These are phyloP conservation scores for Alternaria triticimaculans DNA, from an alignment of 2,329 filamentous ascomycete genomes.

Conservation along the genomic window DNA sequence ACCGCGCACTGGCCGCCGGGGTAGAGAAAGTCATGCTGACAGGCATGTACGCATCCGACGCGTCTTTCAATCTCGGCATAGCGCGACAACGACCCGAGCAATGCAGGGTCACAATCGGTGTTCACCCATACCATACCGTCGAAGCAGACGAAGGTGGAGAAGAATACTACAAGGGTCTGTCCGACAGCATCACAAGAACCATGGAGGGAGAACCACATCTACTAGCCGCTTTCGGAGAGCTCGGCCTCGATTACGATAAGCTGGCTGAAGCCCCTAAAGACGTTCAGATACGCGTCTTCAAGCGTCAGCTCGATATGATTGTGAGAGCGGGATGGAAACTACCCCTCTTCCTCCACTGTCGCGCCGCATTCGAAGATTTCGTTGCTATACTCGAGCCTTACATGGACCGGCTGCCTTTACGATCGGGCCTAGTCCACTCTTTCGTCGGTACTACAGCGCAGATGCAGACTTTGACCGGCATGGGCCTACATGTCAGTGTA, in stretches of 20 bases:
- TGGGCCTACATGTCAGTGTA: constrained; percentile 57
- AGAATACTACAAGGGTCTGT: constrained; percentile 36
- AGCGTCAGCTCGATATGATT: constrained; percentile 52
- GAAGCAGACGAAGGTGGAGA: constrained; percentile 49
- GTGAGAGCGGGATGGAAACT: constrained; percentile 42
- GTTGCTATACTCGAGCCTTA: constrained; percentile 52
- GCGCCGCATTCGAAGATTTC: constrained; percentile 55
- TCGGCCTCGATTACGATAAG: constrained; percentile 60
- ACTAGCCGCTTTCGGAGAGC: constrained; percentile 57
- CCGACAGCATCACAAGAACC: constrained; percentile 26
- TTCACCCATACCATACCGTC: constrained; percentile 59
- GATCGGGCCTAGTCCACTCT: constrained; percentile 48
- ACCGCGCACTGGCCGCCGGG: constrained; percentile 37
- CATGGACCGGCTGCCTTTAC: constrained; percentile 43
- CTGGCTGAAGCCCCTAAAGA: constrained; percentile 53
- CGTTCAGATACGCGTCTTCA: constrained; percentile 51
- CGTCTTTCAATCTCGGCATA: constrained; percentile 39
- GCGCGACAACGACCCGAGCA: constrained; percentile 26
- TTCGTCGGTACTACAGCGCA: constrained; percentile 51
- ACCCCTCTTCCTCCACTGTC: constrained; percentile 53
- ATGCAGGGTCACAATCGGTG: constrained; percentile 57
- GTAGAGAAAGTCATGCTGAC: constrained; percentile 52
- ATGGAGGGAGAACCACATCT: constrained; percentile 22
- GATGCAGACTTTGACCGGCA: constrained; percentile 48
- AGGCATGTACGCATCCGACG: constrained; percentile 51